Evolutionary conservation across 2,329 filamentous ascomycete genomes (phyloP), one percentile per base, ranked within the genome.

Genomic region (Didymellaceae sp.): DNA sequence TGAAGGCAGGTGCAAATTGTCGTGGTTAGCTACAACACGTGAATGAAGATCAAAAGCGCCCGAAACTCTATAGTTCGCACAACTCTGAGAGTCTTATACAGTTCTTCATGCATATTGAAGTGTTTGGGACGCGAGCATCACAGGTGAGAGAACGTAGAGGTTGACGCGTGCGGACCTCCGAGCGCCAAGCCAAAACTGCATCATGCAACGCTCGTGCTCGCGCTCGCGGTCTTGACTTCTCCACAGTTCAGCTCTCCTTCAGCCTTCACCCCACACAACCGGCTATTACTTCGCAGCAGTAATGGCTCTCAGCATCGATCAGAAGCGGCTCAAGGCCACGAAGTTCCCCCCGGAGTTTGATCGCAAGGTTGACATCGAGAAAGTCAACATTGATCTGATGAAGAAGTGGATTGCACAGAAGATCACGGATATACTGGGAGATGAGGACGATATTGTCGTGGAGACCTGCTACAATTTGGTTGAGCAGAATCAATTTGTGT

Each of bases 321-420:
- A 89, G 59, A 96, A 95, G 80, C 84, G 96, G 66, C 79, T 97
- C 48, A 90, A 88, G 81, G 87, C 87, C 74, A 97, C 92, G 47
- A 97, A 95, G 70, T 97, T 97, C 59, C 94, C 94, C 35, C 82
- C 87, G 6, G 91, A 97, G 70, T 99, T 97, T 77, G 93, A 84
- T 70, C 86, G 90, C 72, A 97, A 97, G 79, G 94, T 99, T 59
- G 92, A 99, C 78, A 96, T 95, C 85, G 85, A 87, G 63, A 97
- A 97, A 78, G 91, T 99, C 74, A 97, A 99, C 71, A 81, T 96
- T 41, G 91, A 96, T 74, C 90, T 99, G 47, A 96, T 99, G 86
- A 97, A 97, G 82, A 97, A 91, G 80, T 99, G 94, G 94, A 97
- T 97, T 71, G 89, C 90, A 4, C 85, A 87, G 65, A 90, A 88